phyloP scores from a whole-genome alignment of 441 rosid genomes.

The Jatropha multifida region DNA sequence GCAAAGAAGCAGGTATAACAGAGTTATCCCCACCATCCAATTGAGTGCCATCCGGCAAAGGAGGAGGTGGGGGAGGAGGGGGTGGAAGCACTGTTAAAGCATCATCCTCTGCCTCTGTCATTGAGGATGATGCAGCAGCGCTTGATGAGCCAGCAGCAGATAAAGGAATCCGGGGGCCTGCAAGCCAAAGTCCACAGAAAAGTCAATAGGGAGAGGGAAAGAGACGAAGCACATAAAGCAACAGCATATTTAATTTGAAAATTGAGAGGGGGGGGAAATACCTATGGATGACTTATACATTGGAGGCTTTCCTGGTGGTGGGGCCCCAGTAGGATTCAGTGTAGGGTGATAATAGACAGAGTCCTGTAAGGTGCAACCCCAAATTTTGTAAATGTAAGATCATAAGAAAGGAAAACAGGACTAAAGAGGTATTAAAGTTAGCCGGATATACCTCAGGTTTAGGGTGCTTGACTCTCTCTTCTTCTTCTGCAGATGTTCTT shows the following conservation, averaged over 20 bases:
- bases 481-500: conserved; percentile 78
- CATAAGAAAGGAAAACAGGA: conserved; percentile 6
- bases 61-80: conserved; percentile 70
- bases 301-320: conserved; percentile 98
- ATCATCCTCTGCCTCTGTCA: conserved; percentile 57
- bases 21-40: conserved; percentile 42
- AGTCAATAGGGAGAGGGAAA: conserved; percentile 14
- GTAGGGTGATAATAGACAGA: conserved; percentile 97
- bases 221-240: conserved; percentile 6
- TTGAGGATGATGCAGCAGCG: conserved; percentile 55
- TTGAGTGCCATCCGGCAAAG: conserved; percentile 55
- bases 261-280: conserved; percentile 20
- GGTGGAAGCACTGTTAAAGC: conserved; percentile 53
- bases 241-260: not conserved
- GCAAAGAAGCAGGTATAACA: conserved; percentile 50
- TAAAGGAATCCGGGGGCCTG: conserved; percentile 81
- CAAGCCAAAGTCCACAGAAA: conserved; percentile 22
- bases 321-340: conserved; percentile 94
- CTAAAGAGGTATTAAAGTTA: conserved; percentile 11
- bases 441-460: conserved; percentile 70
- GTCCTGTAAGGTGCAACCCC: conserved; percentile 48
- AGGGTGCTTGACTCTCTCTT: conserved; percentile 72
- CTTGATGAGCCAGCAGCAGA: conserved; percentile 64
- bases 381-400: conserved; percentile 18
- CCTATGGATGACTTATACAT: conserved; percentile 94